Percentiles rank a stretch among this genome's conserved stretches.
These are phyloP conservation scores for Neofusicoccum sp. DNA, from an alignment of 2,329 filamentous ascomycete genomes.

Conservation along the genomic window DNA sequence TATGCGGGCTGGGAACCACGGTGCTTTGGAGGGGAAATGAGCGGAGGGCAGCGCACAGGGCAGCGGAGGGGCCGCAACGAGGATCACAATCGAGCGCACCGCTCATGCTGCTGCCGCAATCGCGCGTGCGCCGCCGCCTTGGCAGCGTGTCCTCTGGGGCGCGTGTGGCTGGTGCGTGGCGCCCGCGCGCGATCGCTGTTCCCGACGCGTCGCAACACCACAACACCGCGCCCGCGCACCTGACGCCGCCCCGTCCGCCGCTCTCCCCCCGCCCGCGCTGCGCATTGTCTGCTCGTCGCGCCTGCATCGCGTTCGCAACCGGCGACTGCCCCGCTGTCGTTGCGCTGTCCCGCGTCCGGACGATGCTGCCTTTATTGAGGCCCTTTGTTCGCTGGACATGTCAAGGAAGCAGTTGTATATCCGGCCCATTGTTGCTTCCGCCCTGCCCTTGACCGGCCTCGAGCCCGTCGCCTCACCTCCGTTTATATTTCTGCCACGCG, in stretches of 20 bases:
- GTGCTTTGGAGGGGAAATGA: constrained; percentile 17
- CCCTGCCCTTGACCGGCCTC: constrained; percentile 6
- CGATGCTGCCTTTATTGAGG: constrained; percentile 18
- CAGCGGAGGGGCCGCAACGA: background rate
- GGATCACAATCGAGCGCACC: background rate
- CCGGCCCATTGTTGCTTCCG: constrained; percentile 3
- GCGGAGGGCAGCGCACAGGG: constrained; percentile 10
- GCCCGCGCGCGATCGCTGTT: background rate
- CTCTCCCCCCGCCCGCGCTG: background rate
- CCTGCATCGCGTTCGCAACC: constrained; percentile 5
- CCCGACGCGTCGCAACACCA: constrained; percentile 10
- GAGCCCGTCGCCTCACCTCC: background rate
- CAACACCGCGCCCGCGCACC: constrained; percentile 7
- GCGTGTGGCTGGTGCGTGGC: too few species aligned
- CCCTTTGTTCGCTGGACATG: constrained; percentile 18
- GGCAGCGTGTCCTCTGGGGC: too few species aligned
- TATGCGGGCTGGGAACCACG: constrained; percentile 8
- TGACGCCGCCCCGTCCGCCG: background rate
- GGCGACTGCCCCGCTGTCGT: background rate
- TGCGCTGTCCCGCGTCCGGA: constrained; percentile 13
- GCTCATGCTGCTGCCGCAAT: too few species aligned
- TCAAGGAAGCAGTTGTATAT: constrained; percentile 16
- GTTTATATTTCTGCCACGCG: background rate
- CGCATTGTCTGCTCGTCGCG: background rate
- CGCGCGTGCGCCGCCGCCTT: too few species aligned